Evolutionary conservation across 2,329 filamentous ascomycete genomes (phyloP).

Genomic region (Phyllosticta ampelicida): DNA sequence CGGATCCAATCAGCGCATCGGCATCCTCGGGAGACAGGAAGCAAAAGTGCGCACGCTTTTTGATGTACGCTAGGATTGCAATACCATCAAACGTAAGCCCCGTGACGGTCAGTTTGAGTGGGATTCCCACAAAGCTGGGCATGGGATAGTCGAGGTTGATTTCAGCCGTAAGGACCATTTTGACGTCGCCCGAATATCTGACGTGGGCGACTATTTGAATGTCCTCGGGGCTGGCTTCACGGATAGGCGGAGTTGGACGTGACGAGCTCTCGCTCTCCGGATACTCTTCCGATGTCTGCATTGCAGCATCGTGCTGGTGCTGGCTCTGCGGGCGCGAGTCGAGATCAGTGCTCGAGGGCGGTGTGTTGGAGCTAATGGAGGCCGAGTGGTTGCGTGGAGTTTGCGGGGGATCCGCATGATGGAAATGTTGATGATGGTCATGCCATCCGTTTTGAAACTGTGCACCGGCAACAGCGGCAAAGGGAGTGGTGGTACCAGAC

Average conservation of each 20-base stretch:
- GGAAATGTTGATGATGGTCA: constrained; percentile 18
- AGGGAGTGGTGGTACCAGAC: constrained; percentile 66
- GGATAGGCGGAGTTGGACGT: constrained; percentile 42
- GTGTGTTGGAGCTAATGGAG: constrained; percentile 37
- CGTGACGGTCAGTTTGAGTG: constrained; percentile 88
- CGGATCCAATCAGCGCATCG: constrained; percentile 47
- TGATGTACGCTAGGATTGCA: constrained; percentile 82
- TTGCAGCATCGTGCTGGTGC: constrained; percentile 24
- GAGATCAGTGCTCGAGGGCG: constrained; percentile 35
- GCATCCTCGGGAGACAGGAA: constrained; percentile 91
- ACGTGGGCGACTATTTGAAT: constrained; percentile 89
- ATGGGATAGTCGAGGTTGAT: constrained; percentile 97
- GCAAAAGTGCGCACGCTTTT: constrained; percentile 82
- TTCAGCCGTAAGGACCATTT: constrained; percentile 82
- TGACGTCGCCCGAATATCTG: constrained; percentile 77
- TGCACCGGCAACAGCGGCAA: constrained; percentile 68
- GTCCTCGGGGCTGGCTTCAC: constrained; percentile 72
- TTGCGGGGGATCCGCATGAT: constrained; percentile 22
- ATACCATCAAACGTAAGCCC: constrained; percentile 92
- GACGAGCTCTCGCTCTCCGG: constrained; percentile 14
- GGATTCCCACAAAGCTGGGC: constrained; percentile 94
- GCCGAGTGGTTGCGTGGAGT: constrained; percentile 23
- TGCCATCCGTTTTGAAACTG: constrained; percentile 47
- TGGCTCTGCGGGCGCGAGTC: constrained; percentile 35
- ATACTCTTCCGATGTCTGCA: neutral